phyloP scores from a whole-genome alignment of 2,329 filamentous ascomycete genomes.

The Huntiella omanensis region DNA sequence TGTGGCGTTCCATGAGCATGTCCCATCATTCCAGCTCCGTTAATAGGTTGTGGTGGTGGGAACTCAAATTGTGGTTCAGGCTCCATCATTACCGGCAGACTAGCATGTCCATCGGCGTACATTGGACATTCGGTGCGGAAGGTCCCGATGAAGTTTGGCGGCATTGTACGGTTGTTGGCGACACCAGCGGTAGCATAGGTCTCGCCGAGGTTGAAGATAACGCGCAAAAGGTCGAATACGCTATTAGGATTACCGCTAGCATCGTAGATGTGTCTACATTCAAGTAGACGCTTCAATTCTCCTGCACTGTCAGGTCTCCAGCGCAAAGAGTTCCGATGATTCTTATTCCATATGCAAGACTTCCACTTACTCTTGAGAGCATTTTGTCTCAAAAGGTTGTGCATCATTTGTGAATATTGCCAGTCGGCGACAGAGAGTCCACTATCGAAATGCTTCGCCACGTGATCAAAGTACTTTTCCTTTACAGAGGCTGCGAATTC shows the following conservation, averaged over 20 bases:
- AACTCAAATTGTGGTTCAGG: conserved; percentile 7
- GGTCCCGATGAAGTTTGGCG: conserved; percentile 12
- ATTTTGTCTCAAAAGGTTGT: conserved; percentile 25
- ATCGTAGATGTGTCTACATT: conserved; percentile 25
- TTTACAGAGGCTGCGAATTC: conserved; percentile 21
- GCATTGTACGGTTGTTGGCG: conserved; percentile 14
- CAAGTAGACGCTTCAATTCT: conserved; percentile 26
- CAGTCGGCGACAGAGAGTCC: conserved; percentile 24
- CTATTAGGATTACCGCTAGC: conserved; percentile 15
- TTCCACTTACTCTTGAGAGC: conserved; percentile 27
- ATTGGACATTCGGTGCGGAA: conserved; percentile 13
- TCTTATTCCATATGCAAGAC: conserved; percentile 27
- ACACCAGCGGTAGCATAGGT: conserved; percentile 16
- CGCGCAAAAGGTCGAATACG: conserved; percentile 20
- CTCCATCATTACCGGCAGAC: conserved; percentile 1
- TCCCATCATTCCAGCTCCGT: not conserved
- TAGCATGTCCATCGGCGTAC: conserved; percentile 7
- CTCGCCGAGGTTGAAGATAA: conserved; percentile 25
- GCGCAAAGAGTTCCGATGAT: conserved; percentile 21
- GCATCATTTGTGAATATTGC: conserved; percentile 25
- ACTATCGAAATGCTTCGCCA: conserved; percentile 27
- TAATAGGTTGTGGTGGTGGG: conserved; percentile 1
- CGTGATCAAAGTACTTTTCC: conserved; percentile 28
- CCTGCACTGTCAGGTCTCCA: conserved; percentile 25
- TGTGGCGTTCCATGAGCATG: not conserved